phyloP scores from a whole-genome alignment of 78 protist genomes.

The Polysphondylium violaceum region DNA sequence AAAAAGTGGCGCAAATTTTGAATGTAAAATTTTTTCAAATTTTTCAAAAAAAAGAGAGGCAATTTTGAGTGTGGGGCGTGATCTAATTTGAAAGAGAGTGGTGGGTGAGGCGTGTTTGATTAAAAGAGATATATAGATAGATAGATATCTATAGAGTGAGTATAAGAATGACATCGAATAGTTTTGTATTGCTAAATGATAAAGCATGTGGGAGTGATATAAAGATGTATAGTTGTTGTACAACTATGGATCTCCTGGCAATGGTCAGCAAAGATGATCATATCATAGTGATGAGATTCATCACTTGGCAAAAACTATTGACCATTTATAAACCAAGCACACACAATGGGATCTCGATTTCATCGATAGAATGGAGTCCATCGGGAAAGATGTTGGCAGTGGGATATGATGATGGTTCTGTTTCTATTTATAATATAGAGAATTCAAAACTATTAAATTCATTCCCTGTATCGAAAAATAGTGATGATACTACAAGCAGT shows the following conservation, averaged over 20 bases:
- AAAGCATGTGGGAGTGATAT: conserved; percentile 19
- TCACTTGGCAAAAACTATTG: conserved; percentile 52
- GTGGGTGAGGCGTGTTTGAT: not conserved
- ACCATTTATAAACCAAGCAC: not conserved
- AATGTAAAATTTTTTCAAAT: not conserved
- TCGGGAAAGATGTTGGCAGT: conserved; percentile 44
- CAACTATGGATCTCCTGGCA: conserved; percentile 59
- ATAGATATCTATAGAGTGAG: not conserved
- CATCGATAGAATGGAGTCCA: conserved; percentile 66
- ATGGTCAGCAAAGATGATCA: not conserved
- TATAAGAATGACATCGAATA: not conserved
- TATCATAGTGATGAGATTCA: conserved; percentile 22
- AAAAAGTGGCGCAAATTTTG: not conserved
- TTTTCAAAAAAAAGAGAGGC: not conserved
- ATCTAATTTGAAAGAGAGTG: not conserved
- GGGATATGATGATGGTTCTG: conserved; percentile 15
- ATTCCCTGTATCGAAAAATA: too few relatives aligned
- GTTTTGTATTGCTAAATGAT: conserved; percentile 51
- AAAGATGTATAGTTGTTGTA: conserved; percentile 1
- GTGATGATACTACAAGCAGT: not conserved
- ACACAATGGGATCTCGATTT: not conserved
- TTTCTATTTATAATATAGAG: conserved; percentile 28
- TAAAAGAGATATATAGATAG: not conserved
- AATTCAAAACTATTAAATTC: conserved; percentile 38
- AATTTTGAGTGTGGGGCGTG: too few relatives aligned